A percentile compares a stretch with the other conserved stretches of the same genome.
Evolutionary conservation across 306 rosid genomes (phyloP).

Genomic region (Vachellia pachyceras): DNA sequence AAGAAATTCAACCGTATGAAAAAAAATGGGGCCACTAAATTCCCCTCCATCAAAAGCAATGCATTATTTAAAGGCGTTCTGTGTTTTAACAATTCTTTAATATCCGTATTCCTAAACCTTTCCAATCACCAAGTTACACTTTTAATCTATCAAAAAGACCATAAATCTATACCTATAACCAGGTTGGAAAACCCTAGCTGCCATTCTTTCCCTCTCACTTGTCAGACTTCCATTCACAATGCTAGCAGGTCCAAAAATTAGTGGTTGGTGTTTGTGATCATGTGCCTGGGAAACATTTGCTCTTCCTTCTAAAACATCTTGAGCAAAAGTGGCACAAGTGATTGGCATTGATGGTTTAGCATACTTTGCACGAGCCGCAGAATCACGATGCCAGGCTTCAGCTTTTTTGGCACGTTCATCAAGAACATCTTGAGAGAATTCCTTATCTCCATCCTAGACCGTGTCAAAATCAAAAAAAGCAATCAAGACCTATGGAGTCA

Average conservation of each 20-base stretch:
- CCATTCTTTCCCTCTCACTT: constrained; percentile 85
- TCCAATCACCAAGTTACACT: constrained; percentile 16
- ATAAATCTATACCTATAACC: constrained; percentile 47
- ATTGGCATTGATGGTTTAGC: constrained; percentile 77
- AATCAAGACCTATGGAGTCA: not conserved
- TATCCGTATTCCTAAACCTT: constrained; percentile 9
- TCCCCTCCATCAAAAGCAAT: not conserved
- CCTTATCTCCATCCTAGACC: constrained; percentile 74
- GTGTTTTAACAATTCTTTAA: not conserved
- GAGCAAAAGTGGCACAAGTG: constrained; percentile 97
- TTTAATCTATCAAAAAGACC: constrained; percentile 12
- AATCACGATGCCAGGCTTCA: constrained; percentile 83
- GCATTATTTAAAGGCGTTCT: constrained; percentile 19
- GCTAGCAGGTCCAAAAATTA: constrained; percentile 94
- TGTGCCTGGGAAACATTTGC: constrained; percentile 78
- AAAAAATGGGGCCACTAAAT: constrained; percentile 6
- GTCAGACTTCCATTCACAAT: constrained; percentile 76
- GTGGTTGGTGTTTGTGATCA: constrained; percentile 93
- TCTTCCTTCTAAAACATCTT: constrained; percentile 98
- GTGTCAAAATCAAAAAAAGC: constrained; percentile 25
- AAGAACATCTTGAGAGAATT: constrained; percentile 70
- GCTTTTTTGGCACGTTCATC: constrained; percentile 85
- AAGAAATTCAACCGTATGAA: constrained; percentile 7
- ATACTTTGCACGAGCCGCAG: constrained; percentile 64
- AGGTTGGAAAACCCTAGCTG: constrained; percentile 97